Evolutionary conservation across 1,284 basidiomycete genomes (phyloP), one percentile per base, ranked within the genome.

Genomic region (Anthracocystis setariae): DNA sequence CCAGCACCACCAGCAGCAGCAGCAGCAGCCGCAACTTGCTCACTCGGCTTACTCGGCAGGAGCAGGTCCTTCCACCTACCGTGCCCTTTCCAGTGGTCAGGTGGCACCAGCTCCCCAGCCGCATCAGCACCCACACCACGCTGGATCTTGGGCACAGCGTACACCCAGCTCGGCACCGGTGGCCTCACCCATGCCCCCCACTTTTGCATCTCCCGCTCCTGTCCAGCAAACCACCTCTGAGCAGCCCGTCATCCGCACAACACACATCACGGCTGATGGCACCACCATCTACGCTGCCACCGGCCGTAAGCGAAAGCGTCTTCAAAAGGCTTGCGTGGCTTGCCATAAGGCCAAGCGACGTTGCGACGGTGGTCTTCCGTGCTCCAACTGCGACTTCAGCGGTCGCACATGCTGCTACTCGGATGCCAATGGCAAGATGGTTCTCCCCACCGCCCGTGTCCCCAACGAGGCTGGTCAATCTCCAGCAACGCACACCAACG

Each of bases 311-410:
- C 68, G 77, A 46, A 78, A 78, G 63, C 74, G 77, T 59, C 68
- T 78, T 12, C 77, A 78, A 69, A 69, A 76, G 63, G 77, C 77
- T 3, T 78, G 77, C 39, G 75, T 77, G n/a, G 69, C 75, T 40
- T 78, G 77, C 61, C 77, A 78, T 65, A 73, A 86, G 78, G 85
- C 85, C 70, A 86, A 86, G 76, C 78, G 85, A 46, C 79, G 85
- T 13, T 86, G 85, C 54, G 85, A 86, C 65, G 85, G 85, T 18
- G 85, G 85, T 46, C 83, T 85, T 0, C 85, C 85, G 1, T 86
- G 85, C 70, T 84, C 83, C 46, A 86, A 86, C 73, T 86, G 85
- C 78, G 85, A 86, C 73, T 86, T 86, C 63, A 64, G 60, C 57
- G 70, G 70, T 23, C 59, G 70, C 32, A 73, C 82, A 3, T 86